These are phyloP conservation scores for Plasmodium vivax DNA, from an alignment of 169 alveolate species.

Conservation along the genomic window DNA sequence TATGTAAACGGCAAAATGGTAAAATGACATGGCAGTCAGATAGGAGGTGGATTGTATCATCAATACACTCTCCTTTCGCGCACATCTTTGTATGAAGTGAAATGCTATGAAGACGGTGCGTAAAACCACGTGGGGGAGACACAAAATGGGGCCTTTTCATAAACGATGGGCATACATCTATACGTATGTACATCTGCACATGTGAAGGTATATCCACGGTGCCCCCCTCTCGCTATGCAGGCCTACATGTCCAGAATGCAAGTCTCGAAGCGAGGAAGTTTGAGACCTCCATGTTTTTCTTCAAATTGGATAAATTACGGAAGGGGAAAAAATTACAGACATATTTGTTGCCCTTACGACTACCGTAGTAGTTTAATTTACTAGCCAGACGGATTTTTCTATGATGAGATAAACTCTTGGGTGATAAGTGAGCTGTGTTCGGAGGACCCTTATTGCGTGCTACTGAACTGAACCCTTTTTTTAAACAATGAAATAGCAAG, in stretches of 20 bases:
- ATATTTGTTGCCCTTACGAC: background rate
- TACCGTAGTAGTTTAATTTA: background rate
- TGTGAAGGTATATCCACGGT: background rate
- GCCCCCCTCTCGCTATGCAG: background rate
- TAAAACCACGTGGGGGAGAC: background rate
- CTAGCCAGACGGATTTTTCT: conserved; percentile 11
- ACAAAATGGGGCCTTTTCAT: background rate
- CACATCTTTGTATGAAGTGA: background rate
- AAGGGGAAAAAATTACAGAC: background rate
- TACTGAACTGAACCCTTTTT: background rate
- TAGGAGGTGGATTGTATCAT: background rate
- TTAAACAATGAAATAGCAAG: conserved; percentile 28
- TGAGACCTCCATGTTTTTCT: conserved; percentile 27
- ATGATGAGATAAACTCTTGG: background rate
- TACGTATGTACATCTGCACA: background rate
- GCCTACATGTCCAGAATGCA: conserved; percentile 69
- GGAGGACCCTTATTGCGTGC: background rate
- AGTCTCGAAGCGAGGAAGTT: conserved; percentile 48
- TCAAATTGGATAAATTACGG: background rate
- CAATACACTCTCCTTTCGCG: background rate
- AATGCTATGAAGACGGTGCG: background rate
- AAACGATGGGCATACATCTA: background rate
- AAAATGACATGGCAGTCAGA: background rate
- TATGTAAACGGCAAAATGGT: background rate
- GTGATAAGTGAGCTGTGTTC: background rate